Conservation (phyloP, 116 monocot species). For the Papilionanthe hybrid region DNA sequence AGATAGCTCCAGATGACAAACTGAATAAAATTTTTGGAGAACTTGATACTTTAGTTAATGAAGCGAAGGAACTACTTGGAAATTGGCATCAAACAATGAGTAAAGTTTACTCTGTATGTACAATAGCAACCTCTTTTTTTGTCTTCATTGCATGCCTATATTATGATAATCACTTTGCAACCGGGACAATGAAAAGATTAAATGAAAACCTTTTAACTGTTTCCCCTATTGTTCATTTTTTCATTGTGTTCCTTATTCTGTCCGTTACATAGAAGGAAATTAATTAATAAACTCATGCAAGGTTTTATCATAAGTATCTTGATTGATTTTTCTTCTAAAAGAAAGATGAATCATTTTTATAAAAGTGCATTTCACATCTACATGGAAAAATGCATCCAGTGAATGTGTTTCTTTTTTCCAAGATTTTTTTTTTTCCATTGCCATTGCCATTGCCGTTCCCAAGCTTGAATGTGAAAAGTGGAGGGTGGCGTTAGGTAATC, state of each 20-base stretch:
- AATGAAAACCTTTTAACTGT: not conserved
- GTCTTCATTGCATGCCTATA: not conserved
- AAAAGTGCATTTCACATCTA: not conserved
- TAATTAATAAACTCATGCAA: not conserved
- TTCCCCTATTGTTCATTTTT: not conserved
- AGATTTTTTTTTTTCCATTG: too few species aligned
- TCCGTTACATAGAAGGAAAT: not conserved
- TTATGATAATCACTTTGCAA: too few species aligned
- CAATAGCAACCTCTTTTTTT: not conserved
- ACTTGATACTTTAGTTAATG: slow-evolving; percentile 42
- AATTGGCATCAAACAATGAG: slow-evolving; percentile 72
- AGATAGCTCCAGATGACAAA: slow-evolving; percentile 43
- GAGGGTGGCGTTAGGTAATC: too few species aligned
- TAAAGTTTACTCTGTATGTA: slow-evolving; percentile 81
- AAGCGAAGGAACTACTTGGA: slow-evolving; percentile 48
- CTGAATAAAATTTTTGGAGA: slow-evolving; percentile 38
- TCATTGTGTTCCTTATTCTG: not conserved
- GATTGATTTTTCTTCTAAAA: not conserved
- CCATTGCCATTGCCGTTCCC: too few species aligned
- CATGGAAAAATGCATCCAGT: too few species aligned
- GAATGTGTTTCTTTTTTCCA: too few species aligned
- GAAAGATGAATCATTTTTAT: not conserved
- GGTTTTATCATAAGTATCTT: not conserved
- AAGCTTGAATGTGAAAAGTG: too few species aligned
- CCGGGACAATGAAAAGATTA: too few species aligned